Base-by-base conservation (phyloP, 495 filamentous ascomycete genomes). In the Darksidea phi region DNA sequence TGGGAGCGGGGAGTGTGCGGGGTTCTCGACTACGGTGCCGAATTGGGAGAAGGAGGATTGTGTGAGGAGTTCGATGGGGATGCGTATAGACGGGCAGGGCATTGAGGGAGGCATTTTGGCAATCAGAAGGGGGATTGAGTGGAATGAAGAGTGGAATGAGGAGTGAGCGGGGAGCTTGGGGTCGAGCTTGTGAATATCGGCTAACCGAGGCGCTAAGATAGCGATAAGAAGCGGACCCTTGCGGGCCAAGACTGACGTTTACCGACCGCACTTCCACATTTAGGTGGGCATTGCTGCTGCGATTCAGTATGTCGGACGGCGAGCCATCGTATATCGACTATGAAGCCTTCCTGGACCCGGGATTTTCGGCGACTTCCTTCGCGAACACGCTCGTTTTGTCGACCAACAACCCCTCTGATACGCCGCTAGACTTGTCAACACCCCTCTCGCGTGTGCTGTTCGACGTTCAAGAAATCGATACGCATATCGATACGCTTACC, bases 401-500 rank as follows among this genome's bases (percentile, higher is more conserved):
- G 46, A 97, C 94, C 55, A 97, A 96, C 78, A 94, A 96, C 80
- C 82, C 90, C 43, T 88, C 84, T 66, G 94, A 97, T 74, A 88
- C 87, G 3, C 86, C 90, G 28, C 79, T 97, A 69, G 94, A 97
- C 76, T 87, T 97, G 54, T 89, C 91, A 6, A 97, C 94, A 34
- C 94, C 94, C 2, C 82, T 97, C 36, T 96, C 92, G 1, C 84
- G 90, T 48, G 94, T 97, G 12, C 82, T 97, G 17, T 99, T 99
- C 74, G 94, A 99, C 74, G 83, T 95, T 15, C 94, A 99, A 72
- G 94, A 97, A 73, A 86, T 99, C 60, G 92, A 97, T 74, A 95
- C 91, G 0, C 90, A 96, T 70, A 96, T 97, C 62, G 87, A 97
- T 74, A 79, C 81, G 17, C 82, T 99, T 23, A 95, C 92, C 45